phyloP scores from a whole-genome alignment of 352 stramenopile species.

The Globisporangium camurandrum region DNA sequence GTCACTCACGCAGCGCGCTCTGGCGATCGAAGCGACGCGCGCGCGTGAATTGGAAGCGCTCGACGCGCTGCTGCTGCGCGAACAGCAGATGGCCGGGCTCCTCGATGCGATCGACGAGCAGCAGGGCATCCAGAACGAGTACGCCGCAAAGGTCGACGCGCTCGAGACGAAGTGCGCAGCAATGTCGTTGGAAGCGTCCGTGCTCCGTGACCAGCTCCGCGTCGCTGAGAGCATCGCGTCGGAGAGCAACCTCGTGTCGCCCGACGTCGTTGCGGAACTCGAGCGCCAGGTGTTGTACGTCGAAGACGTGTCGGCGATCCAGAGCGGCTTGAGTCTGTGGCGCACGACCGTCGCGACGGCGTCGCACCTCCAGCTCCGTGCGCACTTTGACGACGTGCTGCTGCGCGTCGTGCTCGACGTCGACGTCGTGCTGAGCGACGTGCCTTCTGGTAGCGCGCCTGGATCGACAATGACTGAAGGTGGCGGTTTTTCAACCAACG shows the following conservation, averaged over 20 bases:
- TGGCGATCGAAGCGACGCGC: slow-evolving; percentile 28
- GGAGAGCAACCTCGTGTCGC: slow-evolving; percentile 8
- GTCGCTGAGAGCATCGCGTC: slow-evolving; percentile 38
- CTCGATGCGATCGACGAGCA: slow-evolving; percentile 79
- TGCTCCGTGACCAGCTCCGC: slow-evolving; percentile 51
- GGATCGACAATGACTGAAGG: not conserved
- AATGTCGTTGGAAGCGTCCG: slow-evolving; percentile 56
- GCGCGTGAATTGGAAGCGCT: slow-evolving; percentile 52
- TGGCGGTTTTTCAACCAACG: slow-evolving; percentile 15
- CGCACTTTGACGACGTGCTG: slow-evolving; percentile 41
- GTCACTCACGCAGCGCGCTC: slow-evolving; percentile 27
- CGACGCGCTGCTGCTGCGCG: slow-evolving; percentile 57
- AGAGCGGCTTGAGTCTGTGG: slow-evolving; percentile 45
- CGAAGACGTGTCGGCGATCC: slow-evolving; percentile 49
- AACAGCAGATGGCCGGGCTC: slow-evolving; percentile 58
- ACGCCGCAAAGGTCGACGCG: slow-evolving; percentile 37
- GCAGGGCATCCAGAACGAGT: slow-evolving; percentile 55
- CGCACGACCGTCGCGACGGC: slow-evolving; percentile 37
- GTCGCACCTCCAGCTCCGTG: slow-evolving; percentile 29
- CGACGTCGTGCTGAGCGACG: slow-evolving; percentile 20
- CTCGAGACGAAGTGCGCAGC: slow-evolving; percentile 55
- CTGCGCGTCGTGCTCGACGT: slow-evolving; percentile 36
- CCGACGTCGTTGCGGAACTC: slow-evolving; percentile 22
- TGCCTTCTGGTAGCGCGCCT: not conserved
- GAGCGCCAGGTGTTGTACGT: slow-evolving; percentile 35